Conservation (phyloP, 1,139 yeast species). For the Suhomyces kunorum region DNA sequence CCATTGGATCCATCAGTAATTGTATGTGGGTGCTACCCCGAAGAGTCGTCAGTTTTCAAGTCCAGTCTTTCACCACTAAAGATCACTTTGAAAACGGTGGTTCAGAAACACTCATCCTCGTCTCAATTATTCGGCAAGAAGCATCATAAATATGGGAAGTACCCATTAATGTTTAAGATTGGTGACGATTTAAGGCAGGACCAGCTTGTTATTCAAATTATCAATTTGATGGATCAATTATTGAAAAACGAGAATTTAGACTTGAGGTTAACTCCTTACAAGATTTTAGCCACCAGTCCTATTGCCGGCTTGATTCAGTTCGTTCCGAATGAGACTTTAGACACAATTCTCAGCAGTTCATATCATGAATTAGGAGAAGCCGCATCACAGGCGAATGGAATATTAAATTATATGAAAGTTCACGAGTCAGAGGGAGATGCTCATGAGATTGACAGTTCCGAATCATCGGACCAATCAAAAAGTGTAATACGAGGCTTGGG, state of each 20-base stretch:
- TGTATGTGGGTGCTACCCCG: slow-evolving; percentile 76
- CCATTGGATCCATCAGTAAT: slow-evolving; percentile 72
- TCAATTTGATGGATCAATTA: slow-evolving; percentile 86
- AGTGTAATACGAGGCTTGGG: slow-evolving; percentile 8
- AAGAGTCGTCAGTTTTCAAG: slow-evolving; percentile 83
- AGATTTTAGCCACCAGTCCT: slow-evolving; percentile 87
- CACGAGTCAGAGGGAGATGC: slow-evolving; percentile 5
- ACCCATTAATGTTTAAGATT: slow-evolving; percentile 87
- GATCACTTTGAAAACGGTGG: slow-evolving; percentile 67
- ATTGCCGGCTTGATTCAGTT: slow-evolving; percentile 92
- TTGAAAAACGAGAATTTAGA: slow-evolving; percentile 89
- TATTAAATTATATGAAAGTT: slow-evolving; percentile 65
- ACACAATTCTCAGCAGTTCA: slow-evolving; percentile 66
- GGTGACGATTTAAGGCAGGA: slow-evolving; percentile 98
- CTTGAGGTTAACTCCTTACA: slow-evolving; percentile 82
- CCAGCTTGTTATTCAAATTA: slow-evolving; percentile 91
- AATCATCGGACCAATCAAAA: not conserved
- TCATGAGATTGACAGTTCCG: not conserved
- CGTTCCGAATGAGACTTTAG: slow-evolving; percentile 86
- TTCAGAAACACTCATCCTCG: slow-evolving; percentile 22
- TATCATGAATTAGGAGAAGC: slow-evolving; percentile 41
- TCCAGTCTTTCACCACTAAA: slow-evolving; percentile 88
- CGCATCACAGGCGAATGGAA: slow-evolving; percentile 46
- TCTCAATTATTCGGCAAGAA: slow-evolving; percentile 40
- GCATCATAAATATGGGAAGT: slow-evolving; percentile 48